Evolutionary conservation across 306 rosid species (phyloP), one percentile per base, ranked within the genome.

Genomic region (Coriaria nepalensis): DNA sequence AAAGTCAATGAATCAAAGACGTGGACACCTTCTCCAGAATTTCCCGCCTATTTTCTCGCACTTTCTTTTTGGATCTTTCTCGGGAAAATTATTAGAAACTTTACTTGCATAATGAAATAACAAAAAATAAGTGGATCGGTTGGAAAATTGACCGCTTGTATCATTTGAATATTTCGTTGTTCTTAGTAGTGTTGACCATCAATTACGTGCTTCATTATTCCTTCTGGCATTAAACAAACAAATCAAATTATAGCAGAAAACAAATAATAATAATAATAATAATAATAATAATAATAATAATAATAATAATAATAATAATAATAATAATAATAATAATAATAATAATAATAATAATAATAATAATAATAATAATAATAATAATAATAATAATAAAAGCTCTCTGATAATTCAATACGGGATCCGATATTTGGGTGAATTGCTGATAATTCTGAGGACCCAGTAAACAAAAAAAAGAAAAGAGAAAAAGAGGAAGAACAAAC

Each of bases 31-130:
- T 59, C 55, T 59, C 63, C 39, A 45, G 46, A 40, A 48, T 37
- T 59, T 59, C 55, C 63, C 63, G 55, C 63, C 55, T 47, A 47
- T 59, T 48, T 29, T 33, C 12, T 40, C 63, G 63, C 47, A 49
- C 40, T 48, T 58, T 57, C 46, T 13, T 8, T 36, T 36, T 0
- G 29, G 29, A 39, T 9, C 8, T 53, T 53, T 33, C 38, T 13
- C 12, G 40, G 49, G 43, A 54, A 33, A 0, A 11, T 29, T 33
- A 6, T 35, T 7, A 12, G 4, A 35, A 29, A 7, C n/a, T n/a
- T n/a, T n/a, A n/a, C n/a, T n/a, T 13, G 35, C 0, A 14, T 13
- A 8, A 36, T 36, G 37, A 37, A 57, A 10, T 40, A 9, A 2
- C 4, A 9, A 5, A 39, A 53, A 15, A 2, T 6, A 6, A n/a